Conservation (phyloP, 2,329 filamentous ascomycete species). For the Colletotrichum sp. region DNA sequence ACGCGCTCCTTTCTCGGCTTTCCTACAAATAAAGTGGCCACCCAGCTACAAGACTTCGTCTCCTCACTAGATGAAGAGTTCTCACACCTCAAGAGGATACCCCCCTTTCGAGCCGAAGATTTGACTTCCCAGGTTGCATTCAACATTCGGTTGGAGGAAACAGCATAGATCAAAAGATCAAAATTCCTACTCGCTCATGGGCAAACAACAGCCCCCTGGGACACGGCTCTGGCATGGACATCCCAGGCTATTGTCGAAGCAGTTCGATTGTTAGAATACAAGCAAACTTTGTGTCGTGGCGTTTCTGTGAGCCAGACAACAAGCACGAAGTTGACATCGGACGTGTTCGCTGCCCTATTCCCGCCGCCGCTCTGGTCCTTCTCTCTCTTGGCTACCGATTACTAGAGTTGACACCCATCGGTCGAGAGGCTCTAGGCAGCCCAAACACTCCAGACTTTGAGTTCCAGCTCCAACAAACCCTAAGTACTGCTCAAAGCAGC, state of each 20-base stretch:
- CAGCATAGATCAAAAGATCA: background rate
- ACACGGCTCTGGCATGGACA: background rate
- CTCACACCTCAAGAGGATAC: background rate
- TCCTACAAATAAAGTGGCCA: background rate
- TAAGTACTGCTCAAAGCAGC: background rate
- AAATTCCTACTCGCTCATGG: background rate
- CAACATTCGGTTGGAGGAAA: background rate
- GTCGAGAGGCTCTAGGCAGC: background rate
- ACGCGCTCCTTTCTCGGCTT: background rate
- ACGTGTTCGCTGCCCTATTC: background rate
- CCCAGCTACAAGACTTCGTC: background rate
- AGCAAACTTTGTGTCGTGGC: background rate
- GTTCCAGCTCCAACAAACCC: background rate
- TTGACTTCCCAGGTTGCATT: background rate
- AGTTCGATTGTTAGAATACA: background rate
- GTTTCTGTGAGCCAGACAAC: background rate
- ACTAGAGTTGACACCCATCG: background rate
- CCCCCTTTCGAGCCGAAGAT: background rate
- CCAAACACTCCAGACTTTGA: background rate
- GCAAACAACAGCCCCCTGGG: background rate
- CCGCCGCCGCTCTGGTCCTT: background rate
- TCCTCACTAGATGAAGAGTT: background rate
- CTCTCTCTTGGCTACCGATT: background rate
- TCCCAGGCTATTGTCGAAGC: background rate
- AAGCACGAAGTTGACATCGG: background rate